phyloP scores from a whole-genome alignment of 306 rosid genomes.

The Prunus campanulata region DNA sequence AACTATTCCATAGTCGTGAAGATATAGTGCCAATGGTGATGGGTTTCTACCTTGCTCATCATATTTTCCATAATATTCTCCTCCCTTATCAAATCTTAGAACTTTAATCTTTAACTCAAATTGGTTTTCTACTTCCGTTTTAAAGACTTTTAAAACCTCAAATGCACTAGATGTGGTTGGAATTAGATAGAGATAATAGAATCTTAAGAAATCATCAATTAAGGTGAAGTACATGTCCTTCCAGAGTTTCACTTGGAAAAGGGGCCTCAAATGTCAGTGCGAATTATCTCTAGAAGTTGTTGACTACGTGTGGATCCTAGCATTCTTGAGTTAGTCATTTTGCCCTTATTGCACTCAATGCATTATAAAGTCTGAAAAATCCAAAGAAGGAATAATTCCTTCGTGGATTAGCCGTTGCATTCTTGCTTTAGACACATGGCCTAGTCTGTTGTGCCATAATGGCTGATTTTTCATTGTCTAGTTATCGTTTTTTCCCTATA shows the following conservation, averaged over 20 bases:
- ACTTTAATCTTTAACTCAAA: background rate
- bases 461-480: background rate
- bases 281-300: background rate
- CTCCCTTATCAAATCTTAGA: background rate
- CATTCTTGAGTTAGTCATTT: background rate
- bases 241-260: no score
- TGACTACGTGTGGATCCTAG: background rate
- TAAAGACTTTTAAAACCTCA: background rate
- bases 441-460: background rate
- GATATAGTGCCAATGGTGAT: background rate
- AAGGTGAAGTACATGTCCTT: background rate
- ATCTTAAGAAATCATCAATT: background rate
- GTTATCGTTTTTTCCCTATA: background rate
- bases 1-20: background rate
- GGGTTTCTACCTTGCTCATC: background rate
- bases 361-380: background rate
- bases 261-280: background rate
- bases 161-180: background rate
- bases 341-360: background rate
- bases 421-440: background rate
- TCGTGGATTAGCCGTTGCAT: background rate
- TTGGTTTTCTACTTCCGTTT: background rate
- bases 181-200: background rate
- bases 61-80: background rate
- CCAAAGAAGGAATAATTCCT: background rate